Evolutionary conservation across 2,329 filamentous ascomycete genomes (phyloP), one percentile per base, ranked within the genome.

Genomic region (Penicillium concentricum): DNA sequence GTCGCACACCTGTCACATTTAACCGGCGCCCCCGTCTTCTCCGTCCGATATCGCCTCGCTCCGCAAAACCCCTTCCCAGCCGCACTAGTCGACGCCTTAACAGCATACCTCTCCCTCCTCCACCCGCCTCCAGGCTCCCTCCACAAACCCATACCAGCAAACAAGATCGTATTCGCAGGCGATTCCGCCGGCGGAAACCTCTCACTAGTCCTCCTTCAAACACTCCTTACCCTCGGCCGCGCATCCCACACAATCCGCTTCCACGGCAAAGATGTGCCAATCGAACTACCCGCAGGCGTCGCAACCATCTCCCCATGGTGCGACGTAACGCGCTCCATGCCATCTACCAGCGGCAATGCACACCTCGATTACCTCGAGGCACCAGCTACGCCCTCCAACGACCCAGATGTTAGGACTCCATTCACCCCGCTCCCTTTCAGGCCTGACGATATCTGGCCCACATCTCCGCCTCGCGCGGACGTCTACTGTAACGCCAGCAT

Each of bases 51-150:
- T 60, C 74, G 79, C 49, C 72, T 80, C 7, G 78, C 78, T 3
- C 79, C 79, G 16, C 76, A 80, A 49, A 68, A 78, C 41, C 75
- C 79, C 10, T 81, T 80, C 59, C 79, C 78, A 16, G 71, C 77
- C 5, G 76, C 76, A 3, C 63, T 81, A 6, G 69, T 80, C 39
- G 79, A 81, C 62, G 72, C 74, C 26, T 64, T 81, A n/a, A 68
- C 76, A 15, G 73, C 76, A n/a, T 81, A 81, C 57, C 69, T 81
- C 3, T 77, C 74, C 28, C 72, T 81, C 28, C 68, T 80, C 7
- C 72, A 76, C 13, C 79, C 78, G 12, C 77, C 78, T 0, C 65
- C 71, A 13, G 76, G 74, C 13, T 71, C 77, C 18, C 62, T 75
- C 15, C 78, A 80, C 56, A 64, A 71, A 16, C 70, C 78, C 16